Conservation (phyloP, 352 stramenopile species). For the Pythium guiyangense region DNA sequence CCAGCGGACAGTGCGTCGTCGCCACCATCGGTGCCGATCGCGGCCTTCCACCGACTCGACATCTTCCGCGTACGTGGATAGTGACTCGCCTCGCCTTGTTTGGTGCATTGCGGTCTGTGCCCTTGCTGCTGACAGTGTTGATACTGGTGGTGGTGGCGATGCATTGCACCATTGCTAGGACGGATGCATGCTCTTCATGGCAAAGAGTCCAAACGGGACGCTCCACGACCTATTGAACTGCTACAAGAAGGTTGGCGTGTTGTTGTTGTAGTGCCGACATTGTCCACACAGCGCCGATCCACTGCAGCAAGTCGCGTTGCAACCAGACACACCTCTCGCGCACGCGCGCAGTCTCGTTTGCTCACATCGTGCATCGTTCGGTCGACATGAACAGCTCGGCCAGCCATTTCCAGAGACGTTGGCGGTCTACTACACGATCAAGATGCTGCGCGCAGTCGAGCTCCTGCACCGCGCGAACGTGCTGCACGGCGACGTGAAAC, state of each 20-base stretch:
- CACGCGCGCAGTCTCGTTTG: background rate
- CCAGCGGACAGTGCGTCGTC: conserved; percentile 13
- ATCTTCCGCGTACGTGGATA: conserved; percentile 43
- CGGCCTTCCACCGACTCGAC: conserved; percentile 43
- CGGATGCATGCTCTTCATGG: conserved; percentile 68
- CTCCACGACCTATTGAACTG: conserved; percentile 74
- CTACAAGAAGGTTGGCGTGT: conserved; percentile 59
- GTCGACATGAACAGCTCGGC: conserved; percentile 26
- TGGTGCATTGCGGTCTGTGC: background rate
- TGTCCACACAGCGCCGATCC: background rate
- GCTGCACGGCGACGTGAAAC: conserved; percentile 85
- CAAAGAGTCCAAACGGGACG: conserved; percentile 61
- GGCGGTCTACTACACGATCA: conserved; percentile 70
- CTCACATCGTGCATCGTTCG: conserved; percentile 3
- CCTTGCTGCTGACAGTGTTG: background rate
- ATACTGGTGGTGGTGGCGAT: background rate
- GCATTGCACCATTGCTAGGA: conserved; percentile 51
- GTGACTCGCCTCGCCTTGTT: background rate
- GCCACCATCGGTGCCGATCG: conserved; percentile 20
- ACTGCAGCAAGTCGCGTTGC: background rate
- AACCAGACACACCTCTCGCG: background rate
- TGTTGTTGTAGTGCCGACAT: too few species aligned
- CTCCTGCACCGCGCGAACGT: conserved; percentile 54
- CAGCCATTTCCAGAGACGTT: conserved; percentile 65
- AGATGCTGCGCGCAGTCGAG: conserved; percentile 73